Base-by-base conservation (phyloP, 148 eudicot species). In the Cornus kousa region DNA sequence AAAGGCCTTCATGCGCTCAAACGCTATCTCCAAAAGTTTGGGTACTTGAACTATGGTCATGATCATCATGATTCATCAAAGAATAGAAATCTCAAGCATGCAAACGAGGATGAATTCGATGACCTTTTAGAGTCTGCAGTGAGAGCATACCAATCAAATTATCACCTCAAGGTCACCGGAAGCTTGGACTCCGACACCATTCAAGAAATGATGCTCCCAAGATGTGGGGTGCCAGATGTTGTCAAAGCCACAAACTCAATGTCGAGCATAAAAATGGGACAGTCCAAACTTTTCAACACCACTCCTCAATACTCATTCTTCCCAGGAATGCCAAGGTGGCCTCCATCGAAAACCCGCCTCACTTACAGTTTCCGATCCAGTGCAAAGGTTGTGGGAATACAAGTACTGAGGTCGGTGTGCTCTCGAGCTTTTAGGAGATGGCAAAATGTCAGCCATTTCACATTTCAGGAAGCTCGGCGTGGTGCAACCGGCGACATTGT, bases 371-470 rank as follows among this genome's bases (percentile, higher is more conserved):
- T 73, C 22, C 31, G 39, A 13, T 12, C 76, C 8, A 73, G 24
- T 22, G 50, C 76, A 2, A 17, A 24, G 3, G 67, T 17, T 8
- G 40, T 11, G 10, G 32, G 66, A 4, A 0, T 13, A 22, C 2
- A 3, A 3, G 23, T 20, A 5, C 9, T 73, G 8, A 57, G 64
- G 33, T 65, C 68, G 2, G 68, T 24, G 3, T 66, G 68, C 68
- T 23, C 32, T 3, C 67, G 66, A 57, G 76, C 76, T 24, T 73
- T 73, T 20, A 17, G 31, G n/a, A 57, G 48, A 55, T 73, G 76
- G 76, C 16, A 46, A 10, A 3, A 12, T 2, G 65, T 31, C 37
- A 73, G 22, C 17, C 39, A 28, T 10, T 73, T 53, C 65, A 73
- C 20, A 11, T 73, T 73, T 17, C 5, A 22, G 12, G 65, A 73